These are phyloP conservation scores for Allium sativum DNA, from an alignment of 106 monocot genomes.

Conservation along the genomic window DNA sequence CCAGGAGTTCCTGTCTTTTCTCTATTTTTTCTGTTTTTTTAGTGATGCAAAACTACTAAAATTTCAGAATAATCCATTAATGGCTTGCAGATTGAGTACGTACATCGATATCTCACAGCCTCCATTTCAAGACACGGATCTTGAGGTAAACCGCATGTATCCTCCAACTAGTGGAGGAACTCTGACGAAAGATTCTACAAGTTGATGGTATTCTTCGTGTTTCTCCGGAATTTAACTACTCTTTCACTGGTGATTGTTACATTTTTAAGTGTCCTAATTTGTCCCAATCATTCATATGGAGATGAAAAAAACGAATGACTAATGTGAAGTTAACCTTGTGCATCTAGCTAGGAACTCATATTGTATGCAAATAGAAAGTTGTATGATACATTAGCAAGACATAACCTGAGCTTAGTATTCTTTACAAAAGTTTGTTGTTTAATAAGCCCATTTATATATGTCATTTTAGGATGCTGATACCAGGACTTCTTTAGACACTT, in stretches of 20 bases:
- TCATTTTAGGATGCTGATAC: no score
- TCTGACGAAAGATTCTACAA: slow-evolving; percentile 27
- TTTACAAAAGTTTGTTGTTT: no score
- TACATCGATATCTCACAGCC: slow-evolving; percentile 28
- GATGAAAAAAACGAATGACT: no score
- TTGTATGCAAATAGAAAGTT: no score
- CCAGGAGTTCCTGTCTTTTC: background rate
- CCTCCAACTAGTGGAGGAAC: slow-evolving; percentile 37
- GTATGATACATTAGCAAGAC: no score
- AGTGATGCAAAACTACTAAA: slow-evolving; percentile 7
- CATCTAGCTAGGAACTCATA: no score
- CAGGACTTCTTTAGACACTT: no score
- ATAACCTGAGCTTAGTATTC: no score
- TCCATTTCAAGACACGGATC: slow-evolving; percentile 18
- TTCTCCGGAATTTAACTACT: slow-evolving; percentile 53
- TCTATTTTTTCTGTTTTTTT: background rate
- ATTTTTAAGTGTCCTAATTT: no score
- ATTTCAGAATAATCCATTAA: slow-evolving; percentile 18
- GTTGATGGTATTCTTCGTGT: slow-evolving; percentile 37
- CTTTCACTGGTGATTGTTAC: slow-evolving; percentile 31
- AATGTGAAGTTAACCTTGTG: no score
- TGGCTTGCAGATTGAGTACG: slow-evolving; percentile 26
- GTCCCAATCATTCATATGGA: no score
- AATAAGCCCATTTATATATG: no score
- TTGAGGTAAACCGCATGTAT: slow-evolving; percentile 11